phyloP scores from a whole-genome alignment of 257 asterid species.

The Pogostemon cablin region DNA sequence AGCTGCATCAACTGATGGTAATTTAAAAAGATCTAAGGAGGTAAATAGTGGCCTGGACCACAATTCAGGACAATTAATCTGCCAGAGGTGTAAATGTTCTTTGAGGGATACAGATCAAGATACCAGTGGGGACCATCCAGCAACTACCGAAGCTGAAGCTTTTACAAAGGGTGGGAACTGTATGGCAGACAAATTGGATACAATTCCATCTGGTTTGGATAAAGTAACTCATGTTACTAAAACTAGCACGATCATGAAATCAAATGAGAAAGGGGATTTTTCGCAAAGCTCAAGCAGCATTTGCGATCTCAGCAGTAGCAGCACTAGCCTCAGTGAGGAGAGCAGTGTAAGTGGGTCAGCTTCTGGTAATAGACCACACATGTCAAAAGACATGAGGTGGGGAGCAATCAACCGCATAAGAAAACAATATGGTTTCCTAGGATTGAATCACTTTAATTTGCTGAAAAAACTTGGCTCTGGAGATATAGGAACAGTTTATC shows the following conservation, averaged over 20 bases:
- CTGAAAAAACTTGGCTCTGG: constrained; percentile 76
- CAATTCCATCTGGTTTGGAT: constrained; percentile 36
- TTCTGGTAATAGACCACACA: constrained; percentile 77
- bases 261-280: constrained; percentile 61
- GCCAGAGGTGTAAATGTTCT: constrained; percentile 85
- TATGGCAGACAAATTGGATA: constrained; percentile 38
- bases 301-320: constrained; percentile 79
- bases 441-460: constrained; percentile 60
- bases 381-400: constrained; percentile 72
- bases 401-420: constrained; percentile 42
- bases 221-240: constrained; percentile 36
- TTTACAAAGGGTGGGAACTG: constrained; percentile 30
- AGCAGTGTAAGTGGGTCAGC: constrained; percentile 69
- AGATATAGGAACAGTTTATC: constrained; percentile 77
- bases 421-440: constrained; percentile 49
- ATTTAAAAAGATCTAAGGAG: constrained; percentile 34
- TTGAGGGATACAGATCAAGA: constrained; percentile 49
- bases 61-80: constrained; percentile 50
- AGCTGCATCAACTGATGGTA: constrained; percentile 33
- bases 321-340: constrained; percentile 76
- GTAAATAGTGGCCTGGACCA: constrained; percentile 35
- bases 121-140: constrained; percentile 35
- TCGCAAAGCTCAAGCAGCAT: constrained; percentile 91
- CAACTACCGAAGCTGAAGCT: constrained; percentile 33
- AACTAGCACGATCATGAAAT: constrained; percentile 38